Evolutionary conservation across 1,284 basidiomycete species (phyloP), one percentile per base, ranked within the genome.

Genomic region (Microbotryum intermedium): DNA sequence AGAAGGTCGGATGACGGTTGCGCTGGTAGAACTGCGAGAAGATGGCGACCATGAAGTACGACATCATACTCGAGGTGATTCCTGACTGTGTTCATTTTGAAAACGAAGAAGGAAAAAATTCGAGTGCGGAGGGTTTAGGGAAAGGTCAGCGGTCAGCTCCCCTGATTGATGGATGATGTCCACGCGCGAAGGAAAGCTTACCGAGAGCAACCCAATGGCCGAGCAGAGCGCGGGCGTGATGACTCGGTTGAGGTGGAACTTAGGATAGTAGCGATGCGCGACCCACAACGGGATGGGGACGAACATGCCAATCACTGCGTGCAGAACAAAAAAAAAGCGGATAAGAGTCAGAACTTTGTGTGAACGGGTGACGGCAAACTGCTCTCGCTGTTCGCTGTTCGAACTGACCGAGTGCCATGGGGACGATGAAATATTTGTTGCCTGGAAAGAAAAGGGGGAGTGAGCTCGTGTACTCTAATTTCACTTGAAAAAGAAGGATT

Each of bases 281-380:
- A 79, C 58, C 76, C 78, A 82, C 71, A 82, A 80, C 4, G 80
- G 80, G 43, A 82, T 61, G 3, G 81, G 81, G 26, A 78, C 72
- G 63, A 78, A 74, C 21, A 82, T 72, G 3, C 81, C 81, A 56
- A 66, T 63, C 13, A 65, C 29, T 42, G 61, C n/a, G n/a, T n/a
- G n/a, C n/a, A n/a, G 34, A 16, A 39, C 4, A 39, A 4, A 39
- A 2, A 16, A 18, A 18, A 39, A 16, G 34, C n/a, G n/a, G n/a
- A n/a, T n/a, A n/a, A 3, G 34, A 11, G 34, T 39, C 11, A 39
- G 34, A 39, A 39, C 6, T 5, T 39, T 0, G 10, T 39, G 9
- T 39, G 34, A 39, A 39, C 11, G 16, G 34, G 34, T 39, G 79
- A 18, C 10, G 21, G 34, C 9, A 34, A 4, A 16, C 13, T 39